A percentile compares a stretch with the other conserved stretches of the same genome.
Evolutionary conservation across 2,329 filamentous ascomycete genomes (phyloP).

Genomic region (Beauveria varroae): DNA sequence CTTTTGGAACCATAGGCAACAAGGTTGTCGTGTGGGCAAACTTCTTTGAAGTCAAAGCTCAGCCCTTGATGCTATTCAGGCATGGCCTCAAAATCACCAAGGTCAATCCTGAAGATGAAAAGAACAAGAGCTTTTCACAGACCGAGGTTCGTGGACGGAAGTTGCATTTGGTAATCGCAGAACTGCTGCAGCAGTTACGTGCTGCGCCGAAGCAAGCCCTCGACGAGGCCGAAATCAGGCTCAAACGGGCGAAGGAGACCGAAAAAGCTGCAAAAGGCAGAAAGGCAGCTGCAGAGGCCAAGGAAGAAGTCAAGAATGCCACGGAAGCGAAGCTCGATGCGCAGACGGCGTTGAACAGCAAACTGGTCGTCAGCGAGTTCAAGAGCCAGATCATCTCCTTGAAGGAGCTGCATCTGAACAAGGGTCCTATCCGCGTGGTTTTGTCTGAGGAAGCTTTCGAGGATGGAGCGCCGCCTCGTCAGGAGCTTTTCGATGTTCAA

Average conservation of each 20-base stretch:
- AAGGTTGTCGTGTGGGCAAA: slow-evolving; percentile 45
- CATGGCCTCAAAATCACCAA: slow-evolving; percentile 37
- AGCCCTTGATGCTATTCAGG: slow-evolving; percentile 30
- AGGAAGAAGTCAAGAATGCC: background rate
- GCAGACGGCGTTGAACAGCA: background rate
- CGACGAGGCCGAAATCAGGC: background rate
- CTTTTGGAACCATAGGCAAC: slow-evolving; percentile 38
- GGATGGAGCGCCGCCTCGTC: background rate
- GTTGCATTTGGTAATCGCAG: slow-evolving; percentile 33
- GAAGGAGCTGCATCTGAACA: slow-evolving; percentile 27
- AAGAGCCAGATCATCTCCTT: slow-evolving; percentile 40
- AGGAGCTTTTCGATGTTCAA: slow-evolving; percentile 28
- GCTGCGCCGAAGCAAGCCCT: slow-evolving; percentile 11
- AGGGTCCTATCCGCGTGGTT: slow-evolving; percentile 26
- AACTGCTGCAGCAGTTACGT: slow-evolving; percentile 29
- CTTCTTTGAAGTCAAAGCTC: slow-evolving; percentile 40
- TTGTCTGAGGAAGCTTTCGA: slow-evolving; percentile 25
- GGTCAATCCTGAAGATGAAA: slow-evolving; percentile 13
- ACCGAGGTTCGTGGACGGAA: slow-evolving; percentile 35
- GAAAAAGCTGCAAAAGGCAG: background rate
- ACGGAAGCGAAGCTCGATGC: background rate
- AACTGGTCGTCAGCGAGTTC: slow-evolving; percentile 38
- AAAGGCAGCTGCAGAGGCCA: background rate
- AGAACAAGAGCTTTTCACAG: slow-evolving; percentile 11
- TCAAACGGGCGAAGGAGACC: background rate